Evolutionary conservation across 306 rosid genomes (phyloP), one percentile per base, ranked within the genome.

Genomic region (Vigna mungo): DNA sequence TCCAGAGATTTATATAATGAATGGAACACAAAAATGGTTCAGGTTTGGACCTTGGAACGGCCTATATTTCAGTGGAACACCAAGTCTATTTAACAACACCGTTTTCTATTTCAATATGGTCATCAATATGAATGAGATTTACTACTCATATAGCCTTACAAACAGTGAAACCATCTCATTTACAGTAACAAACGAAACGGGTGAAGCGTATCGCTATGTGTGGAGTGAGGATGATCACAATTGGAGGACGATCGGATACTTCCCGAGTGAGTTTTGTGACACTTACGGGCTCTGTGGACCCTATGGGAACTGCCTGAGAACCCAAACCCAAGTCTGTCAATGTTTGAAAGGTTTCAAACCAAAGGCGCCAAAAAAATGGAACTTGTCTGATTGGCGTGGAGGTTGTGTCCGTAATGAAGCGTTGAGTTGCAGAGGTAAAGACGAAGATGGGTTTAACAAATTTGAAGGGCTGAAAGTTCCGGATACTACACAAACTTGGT

Each of bases 401-500:
- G 88, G 90, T 13, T 87, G 90, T 66, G 78, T 6, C 14, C 74
- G 78, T 2, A 39, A 7, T 32, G 6, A 15, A 54, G 20, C 69
- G 20, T 59, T 49, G 1, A 49, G 5, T 7, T 53, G 59, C 27
- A 53, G 18, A 0, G 59, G 18, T 2, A 18, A 9, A 53, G 23
- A n/a, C 5, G 18, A 9, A 18, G 59, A 18, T 7, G 59, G 25
- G 5, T 53, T 18, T 53, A 8, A 17, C 0, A 53, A 53, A 53
- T 53, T 17, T 8, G 59, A 17, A 53, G 25, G 59, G 13, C 5
- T 53, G 12, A 88, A 91, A 58, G 70, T 87, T 79, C 96, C 92
- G 0, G 96, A 89, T 49, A 86, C 93, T 5, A 77, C 72, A 5
- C 53, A 73, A 21, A 55, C 89, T 56, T 86, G 84, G 91, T 23